Evolutionary conservation across 352 stramenopile genomes (phyloP).

Genomic region (Globisporangium okanoganense): DNA sequence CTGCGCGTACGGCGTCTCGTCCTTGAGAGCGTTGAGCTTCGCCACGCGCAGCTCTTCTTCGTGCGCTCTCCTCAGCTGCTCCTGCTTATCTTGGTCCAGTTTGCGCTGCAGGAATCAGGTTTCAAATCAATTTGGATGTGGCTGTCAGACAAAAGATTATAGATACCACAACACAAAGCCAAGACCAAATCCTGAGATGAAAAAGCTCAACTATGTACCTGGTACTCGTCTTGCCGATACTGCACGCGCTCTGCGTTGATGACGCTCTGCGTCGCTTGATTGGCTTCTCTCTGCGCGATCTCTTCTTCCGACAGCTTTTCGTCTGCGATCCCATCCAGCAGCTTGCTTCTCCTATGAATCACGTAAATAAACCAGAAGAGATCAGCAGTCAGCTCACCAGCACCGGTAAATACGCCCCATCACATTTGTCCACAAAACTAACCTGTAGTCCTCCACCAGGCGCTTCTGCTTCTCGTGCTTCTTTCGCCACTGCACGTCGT

Average conservation of each 20-base stretch:
- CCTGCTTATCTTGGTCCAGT: constrained; percentile 32
- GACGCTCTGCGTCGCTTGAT: constrained; percentile 28
- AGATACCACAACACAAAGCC: too few species aligned
- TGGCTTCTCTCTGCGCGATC: constrained; percentile 26
- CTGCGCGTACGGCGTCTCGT: constrained; percentile 66
- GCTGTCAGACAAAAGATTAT: too few species aligned
- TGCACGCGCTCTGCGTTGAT: constrained; percentile 67
- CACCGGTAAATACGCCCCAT: neutral
- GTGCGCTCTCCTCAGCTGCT: constrained; percentile 23
- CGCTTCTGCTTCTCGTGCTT: constrained; percentile 45
- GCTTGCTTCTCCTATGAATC: constrained; percentile 27
- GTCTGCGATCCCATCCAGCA: constrained; percentile 37
- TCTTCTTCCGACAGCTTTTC: constrained; percentile 36
- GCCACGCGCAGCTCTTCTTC: constrained; percentile 33
- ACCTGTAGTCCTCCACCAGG: constrained; percentile 61
- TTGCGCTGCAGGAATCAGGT: constrained; percentile 38
- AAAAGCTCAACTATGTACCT: constrained; percentile 28
- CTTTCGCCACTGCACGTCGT: constrained; percentile 36
- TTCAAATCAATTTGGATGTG: too few species aligned
- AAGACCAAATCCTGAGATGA: neutral
- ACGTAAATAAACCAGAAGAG: neutral
- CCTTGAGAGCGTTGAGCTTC: constrained; percentile 58
- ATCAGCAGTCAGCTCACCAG: neutral
- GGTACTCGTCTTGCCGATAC: constrained; percentile 49
- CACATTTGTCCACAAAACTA: neutral